Base-by-base conservation (phyloP, 176 grass and related monocot species). In the Oryza coarctata region DNA sequence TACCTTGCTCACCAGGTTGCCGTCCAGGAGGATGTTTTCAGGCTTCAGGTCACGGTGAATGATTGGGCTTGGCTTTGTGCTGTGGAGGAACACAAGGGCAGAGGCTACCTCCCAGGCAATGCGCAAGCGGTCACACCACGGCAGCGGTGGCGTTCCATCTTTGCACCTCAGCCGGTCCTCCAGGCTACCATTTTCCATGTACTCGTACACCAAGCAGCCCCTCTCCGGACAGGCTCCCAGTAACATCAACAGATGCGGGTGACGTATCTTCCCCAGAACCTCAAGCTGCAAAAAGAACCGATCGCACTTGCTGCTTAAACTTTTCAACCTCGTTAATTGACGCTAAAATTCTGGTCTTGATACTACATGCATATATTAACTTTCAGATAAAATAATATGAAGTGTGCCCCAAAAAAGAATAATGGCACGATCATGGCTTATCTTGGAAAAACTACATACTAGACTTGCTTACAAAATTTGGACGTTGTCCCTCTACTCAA, bases 21-120 rank as follows among this genome's bases (percentile, higher is more conserved):
- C 30, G 76, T 93, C 85, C n/a, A 95, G 92, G 73, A 95, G 86
- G 39, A 99, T 88, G 63, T 91, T 95, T 41, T 89, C 93, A 9
- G 96, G 93, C 83, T 93, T 99, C 14, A 95, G 96, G 85, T 95
- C 91, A 13, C 93, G 88, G 73, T 99, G 96, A 71, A 95, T 93
- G 52, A 95, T 95, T 11, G 96, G 90, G 52, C 73, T 87, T 36
- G 93, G 93, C 63, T 85, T 95, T 5, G 87, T 77, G 75, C 70
- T 86, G 63, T 98, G 96, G 7, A 93, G 93, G 83, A 88, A 93
- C 14, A 84, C 62, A 10, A 95, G 75, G 17, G 87, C 90, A 6
- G 70, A 84, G 25, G 87, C 80, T 22, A 93, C 86, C 83, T 98
- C 96, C 70, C 73, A 91, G 25, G 85, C 88, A 69, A 98, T 88